A percentile compares a stretch with the other conserved stretches of the same genome.
These are phyloP conservation scores for Kodamaea nitidulidarum DNA, from an alignment of 805 yeast genomes.

Conservation along the genomic window DNA sequence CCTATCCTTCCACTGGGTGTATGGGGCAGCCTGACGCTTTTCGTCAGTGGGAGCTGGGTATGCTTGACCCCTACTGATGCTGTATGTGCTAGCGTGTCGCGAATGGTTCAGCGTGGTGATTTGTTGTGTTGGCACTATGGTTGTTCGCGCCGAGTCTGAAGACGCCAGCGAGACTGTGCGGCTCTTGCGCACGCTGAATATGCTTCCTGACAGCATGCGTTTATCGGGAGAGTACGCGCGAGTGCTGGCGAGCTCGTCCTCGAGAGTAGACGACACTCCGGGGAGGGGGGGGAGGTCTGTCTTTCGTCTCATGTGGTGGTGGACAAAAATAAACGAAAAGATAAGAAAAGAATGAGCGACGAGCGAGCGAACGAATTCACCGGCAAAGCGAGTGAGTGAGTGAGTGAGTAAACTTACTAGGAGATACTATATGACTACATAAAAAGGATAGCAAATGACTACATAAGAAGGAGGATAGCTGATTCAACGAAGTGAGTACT, in stretches of 20 bases:
- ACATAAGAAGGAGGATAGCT: not conserved
- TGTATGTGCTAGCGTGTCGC: slow-evolving; percentile 39
- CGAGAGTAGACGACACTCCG: slow-evolving; percentile 4
- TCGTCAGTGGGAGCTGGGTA: not conserved
- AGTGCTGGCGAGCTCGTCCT: slow-evolving; percentile 22
- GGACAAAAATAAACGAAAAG: slow-evolving; percentile 1
- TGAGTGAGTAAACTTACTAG: too few species aligned
- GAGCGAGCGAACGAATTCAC: too few species aligned
- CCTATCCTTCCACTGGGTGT: not conserved
- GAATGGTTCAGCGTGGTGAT: slow-evolving; percentile 31
- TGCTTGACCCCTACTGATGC: slow-evolving; percentile 19
- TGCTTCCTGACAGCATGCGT: slow-evolving; percentile 32
- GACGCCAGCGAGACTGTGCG: slow-evolving; percentile 12
- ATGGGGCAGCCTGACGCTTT: not conserved
- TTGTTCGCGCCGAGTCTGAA: slow-evolving; percentile 13
- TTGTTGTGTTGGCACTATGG: slow-evolving; percentile 28
- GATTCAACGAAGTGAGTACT: not conserved
- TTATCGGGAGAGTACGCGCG: slow-evolving; percentile 22
- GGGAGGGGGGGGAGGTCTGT: slow-evolving; percentile 6
- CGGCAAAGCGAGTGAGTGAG: too few species aligned
- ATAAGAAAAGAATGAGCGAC: not conserved
- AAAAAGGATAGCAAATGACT: not conserved
- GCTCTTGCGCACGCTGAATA: slow-evolving; percentile 34
- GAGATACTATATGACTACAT: too few species aligned
- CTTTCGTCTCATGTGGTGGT: slow-evolving; percentile 9